phyloP scores from a whole-genome alignment of 1,284 basidiomycete species.

The Leccinum griseonigrum region DNA sequence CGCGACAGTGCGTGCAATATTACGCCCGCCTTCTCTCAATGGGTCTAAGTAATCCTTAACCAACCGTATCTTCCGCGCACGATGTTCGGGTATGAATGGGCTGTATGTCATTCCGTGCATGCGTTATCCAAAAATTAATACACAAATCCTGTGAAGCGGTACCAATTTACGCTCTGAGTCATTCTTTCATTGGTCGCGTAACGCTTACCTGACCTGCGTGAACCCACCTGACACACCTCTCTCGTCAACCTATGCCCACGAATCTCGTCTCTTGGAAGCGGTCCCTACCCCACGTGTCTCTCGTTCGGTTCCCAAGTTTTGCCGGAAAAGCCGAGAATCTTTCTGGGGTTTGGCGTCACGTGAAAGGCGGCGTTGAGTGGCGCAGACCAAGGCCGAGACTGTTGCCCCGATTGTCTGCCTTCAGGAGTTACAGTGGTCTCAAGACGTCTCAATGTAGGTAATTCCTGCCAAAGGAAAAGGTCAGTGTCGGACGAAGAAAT shows the following conservation, averaged over 20 bases:
- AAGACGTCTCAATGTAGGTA: conserved; percentile 37
- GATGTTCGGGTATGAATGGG: conserved; percentile 27
- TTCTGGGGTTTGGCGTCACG: conserved; percentile 18
- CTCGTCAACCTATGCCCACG: not conserved
- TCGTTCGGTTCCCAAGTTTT: conserved; percentile 10
- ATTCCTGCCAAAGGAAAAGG: conserved; percentile 25
- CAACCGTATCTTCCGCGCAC: conserved; percentile 7
- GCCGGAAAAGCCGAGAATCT: conserved; percentile 8
- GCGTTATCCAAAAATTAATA: conserved; percentile 24
- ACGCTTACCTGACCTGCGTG: conserved; percentile 18
- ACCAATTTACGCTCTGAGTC: conserved; percentile 4
- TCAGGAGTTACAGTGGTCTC: conserved; percentile 50
- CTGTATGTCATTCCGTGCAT: conserved; percentile 7
- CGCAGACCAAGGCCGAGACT: conserved; percentile 24
- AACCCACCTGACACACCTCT: conserved; percentile 7
- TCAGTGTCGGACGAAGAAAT: conserved; percentile 15
- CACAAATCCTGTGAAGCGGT: conserved; percentile 12
- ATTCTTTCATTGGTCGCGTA: conserved; percentile 3
- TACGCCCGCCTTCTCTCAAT: conserved; percentile 7
- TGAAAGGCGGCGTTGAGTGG: conserved; percentile 20
- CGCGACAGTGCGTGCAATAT: conserved; percentile 5
- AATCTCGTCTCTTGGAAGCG: conserved; percentile 2
- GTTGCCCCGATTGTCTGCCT: conserved; percentile 33
- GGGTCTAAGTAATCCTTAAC: not conserved
- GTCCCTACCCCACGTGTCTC: conserved; percentile 10